A percentile compares a stretch with the other conserved stretches of the same genome.
phyloP scores from a whole-genome alignment of 2,329 filamentous ascomycete species.

The Aspergillus transmontanensis region DNA sequence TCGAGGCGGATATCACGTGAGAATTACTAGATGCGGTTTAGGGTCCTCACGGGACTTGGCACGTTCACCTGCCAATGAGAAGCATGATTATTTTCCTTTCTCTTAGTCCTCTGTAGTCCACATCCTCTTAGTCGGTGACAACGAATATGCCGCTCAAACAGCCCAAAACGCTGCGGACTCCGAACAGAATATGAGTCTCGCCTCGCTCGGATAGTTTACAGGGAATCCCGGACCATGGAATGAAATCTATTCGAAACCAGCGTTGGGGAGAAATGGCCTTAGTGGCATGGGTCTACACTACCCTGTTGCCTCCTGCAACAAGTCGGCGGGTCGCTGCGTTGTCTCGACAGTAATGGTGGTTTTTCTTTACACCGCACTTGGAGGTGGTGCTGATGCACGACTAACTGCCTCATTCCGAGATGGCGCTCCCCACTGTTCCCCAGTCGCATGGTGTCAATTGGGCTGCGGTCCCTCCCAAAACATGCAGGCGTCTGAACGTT shows the following conservation, averaged over 20 bases:
- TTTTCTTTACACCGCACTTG: constrained; percentile 20
- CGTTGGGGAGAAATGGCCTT: constrained; percentile 1
- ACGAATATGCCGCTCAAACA: background rate
- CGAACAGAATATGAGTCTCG: constrained; percentile 1
- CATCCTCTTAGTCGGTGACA: background rate
- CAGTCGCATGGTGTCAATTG: constrained; percentile 20
- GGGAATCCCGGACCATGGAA: constrained; percentile 9
- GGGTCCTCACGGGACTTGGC: constrained; percentile 4
- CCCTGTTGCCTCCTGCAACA: background rate
- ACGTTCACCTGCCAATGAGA: background rate
- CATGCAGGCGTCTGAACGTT: constrained; percentile 23
- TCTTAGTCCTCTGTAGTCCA: background rate
- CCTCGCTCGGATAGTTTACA: constrained; percentile 4
- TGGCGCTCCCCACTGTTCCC: constrained; percentile 22
- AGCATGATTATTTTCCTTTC: background rate
- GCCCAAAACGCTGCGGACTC: constrained; percentile 4
- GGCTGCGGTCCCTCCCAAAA: constrained; percentile 20
- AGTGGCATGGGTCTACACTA: background rate
- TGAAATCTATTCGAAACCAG: constrained; percentile 4
- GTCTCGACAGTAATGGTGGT: constrained; percentile 20
- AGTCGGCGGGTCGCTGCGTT: constrained; percentile 24
- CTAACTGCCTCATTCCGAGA: constrained; percentile 27
- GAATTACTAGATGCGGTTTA: constrained; percentile 8
- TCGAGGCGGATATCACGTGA: constrained; percentile 20
- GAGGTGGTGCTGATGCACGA: constrained; percentile 23